Conservation (phyloP, 352 stramenopile genomes). For the Globisporangium uncinulatum region DNA sequence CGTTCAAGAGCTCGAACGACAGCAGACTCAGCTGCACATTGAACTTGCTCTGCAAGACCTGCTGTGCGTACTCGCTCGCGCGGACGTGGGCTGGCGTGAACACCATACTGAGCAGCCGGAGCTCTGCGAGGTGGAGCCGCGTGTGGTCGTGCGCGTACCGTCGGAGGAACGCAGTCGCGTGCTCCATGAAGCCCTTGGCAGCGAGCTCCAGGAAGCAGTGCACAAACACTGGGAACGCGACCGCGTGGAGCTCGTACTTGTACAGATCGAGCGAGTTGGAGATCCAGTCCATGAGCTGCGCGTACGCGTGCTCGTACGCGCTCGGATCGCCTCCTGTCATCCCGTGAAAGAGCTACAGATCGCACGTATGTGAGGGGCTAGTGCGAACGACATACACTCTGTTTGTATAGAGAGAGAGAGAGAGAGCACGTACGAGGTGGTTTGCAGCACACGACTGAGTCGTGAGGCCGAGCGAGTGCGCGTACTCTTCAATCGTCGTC, state of each 20-base stretch:
- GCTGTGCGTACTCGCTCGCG: slow-evolving; percentile 70
- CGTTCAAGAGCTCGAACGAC: slow-evolving; percentile 77
- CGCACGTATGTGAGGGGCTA: too few relatives aligned
- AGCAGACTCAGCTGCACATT: slow-evolving; percentile 78
- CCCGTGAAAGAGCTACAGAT: slow-evolving; percentile 61
- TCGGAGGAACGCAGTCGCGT: slow-evolving; percentile 53
- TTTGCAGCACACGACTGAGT: slow-evolving; percentile 72
- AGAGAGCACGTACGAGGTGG: slow-evolving; percentile 43
- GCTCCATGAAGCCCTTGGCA: slow-evolving; percentile 48
- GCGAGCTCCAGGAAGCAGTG: slow-evolving; percentile 80
- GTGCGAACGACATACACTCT: not conserved
- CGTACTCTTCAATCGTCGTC: slow-evolving; percentile 49
- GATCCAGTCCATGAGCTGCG: slow-evolving; percentile 73
- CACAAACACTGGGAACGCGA: slow-evolving; percentile 77
- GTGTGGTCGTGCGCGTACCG: slow-evolving; percentile 55
- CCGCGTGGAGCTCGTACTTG: slow-evolving; percentile 74
- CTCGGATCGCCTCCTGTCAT: slow-evolving; percentile 49
- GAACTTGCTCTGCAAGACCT: slow-evolving; percentile 80
- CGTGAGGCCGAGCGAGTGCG: slow-evolving; percentile 52
- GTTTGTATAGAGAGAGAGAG: not conserved
- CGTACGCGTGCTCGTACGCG: slow-evolving; percentile 66
- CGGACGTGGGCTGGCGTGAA: slow-evolving; percentile 57
- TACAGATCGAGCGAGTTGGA: slow-evolving; percentile 85
- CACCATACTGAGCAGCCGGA: slow-evolving; percentile 59
- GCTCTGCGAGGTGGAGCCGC: slow-evolving; percentile 61